These are phyloP conservation scores for Aulographum hederae DNA, from an alignment of 2,329 filamentous ascomycete genomes.

Conservation along the genomic window DNA sequence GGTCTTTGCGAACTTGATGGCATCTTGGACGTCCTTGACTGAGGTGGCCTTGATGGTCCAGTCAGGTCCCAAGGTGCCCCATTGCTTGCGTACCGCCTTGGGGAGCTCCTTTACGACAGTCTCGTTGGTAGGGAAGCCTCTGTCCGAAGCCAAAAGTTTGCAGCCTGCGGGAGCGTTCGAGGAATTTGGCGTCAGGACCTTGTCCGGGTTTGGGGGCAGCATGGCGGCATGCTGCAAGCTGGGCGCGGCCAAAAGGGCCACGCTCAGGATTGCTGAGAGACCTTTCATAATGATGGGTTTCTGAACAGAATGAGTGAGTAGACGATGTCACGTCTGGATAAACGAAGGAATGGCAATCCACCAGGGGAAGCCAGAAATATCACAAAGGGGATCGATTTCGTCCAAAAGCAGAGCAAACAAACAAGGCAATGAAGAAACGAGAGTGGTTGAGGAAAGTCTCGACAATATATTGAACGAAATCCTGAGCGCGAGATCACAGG, in stretches of 20 bases:
- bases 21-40: constrained; percentile 19
- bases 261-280: neutral
- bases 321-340: no score
- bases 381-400: no score
- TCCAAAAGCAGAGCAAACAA: no score
- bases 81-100: constrained; percentile 2
- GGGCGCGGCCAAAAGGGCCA: neutral
- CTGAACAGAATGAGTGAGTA: no score
- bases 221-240: neutral
- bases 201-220: constrained; percentile 4
- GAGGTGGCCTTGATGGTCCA: neutral
- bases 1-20: constrained; percentile 27
- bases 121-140: constrained; percentile 4
- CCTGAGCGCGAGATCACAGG: no score
- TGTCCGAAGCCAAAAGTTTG: constrained; percentile 4
- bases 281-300: neutral
- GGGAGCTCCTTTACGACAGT: constrained; percentile 1
- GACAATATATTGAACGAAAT: no score
- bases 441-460: no score
- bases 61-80: constrained; percentile 2
- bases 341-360: no score
- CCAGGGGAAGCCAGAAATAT: no score
- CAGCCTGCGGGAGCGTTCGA: constrained; percentile 2
- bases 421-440: no score
- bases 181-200: constrained; percentile 3